A percentile compares a stretch with the other conserved stretches of the same genome.
Evolutionary conservation across 768 basidiomycete species (phyloP).

Genomic region (Chiua virens): DNA sequence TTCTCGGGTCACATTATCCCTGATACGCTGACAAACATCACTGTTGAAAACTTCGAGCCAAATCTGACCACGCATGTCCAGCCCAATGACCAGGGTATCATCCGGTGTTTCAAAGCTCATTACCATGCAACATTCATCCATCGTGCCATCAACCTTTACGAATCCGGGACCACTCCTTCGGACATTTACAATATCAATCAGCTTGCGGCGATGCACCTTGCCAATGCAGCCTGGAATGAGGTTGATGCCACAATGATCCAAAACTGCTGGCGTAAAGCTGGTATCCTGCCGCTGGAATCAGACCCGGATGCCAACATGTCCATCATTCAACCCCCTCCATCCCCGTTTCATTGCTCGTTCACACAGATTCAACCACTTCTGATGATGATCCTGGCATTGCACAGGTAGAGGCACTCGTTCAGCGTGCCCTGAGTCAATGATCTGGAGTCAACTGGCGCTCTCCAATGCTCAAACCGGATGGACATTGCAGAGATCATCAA

Average conservation of each 20-base stretch:
- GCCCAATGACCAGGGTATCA: slow-evolving; percentile 38
- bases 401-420: not conserved
- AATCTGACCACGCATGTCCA: slow-evolving; percentile 40
- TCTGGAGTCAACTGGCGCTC: not conserved
- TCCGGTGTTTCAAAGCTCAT: slow-evolving; percentile 28
- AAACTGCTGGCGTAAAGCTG: slow-evolving; percentile 2
- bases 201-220: not conserved
- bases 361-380: too few relatives aligned
- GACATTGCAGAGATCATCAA: not conserved
- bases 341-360: too few relatives aligned
- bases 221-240: not conserved
- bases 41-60: slow-evolving; percentile 22
- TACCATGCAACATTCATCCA: slow-evolving; percentile 21
- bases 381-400: not conserved
- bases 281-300: not conserved
- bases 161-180: not conserved
- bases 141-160: not conserved
- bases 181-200: not conserved
- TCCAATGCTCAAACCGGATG: not conserved
- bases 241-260: slow-evolving; percentile 1
- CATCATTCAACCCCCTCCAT: not conserved
- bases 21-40: slow-evolving; percentile 26
- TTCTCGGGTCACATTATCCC: slow-evolving; percentile 22
- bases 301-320: not conserved
- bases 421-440: not conserved